Base-by-base conservation (phyloP, 192 early-diverging fungal species). In the Coemansia sp. region DNA sequence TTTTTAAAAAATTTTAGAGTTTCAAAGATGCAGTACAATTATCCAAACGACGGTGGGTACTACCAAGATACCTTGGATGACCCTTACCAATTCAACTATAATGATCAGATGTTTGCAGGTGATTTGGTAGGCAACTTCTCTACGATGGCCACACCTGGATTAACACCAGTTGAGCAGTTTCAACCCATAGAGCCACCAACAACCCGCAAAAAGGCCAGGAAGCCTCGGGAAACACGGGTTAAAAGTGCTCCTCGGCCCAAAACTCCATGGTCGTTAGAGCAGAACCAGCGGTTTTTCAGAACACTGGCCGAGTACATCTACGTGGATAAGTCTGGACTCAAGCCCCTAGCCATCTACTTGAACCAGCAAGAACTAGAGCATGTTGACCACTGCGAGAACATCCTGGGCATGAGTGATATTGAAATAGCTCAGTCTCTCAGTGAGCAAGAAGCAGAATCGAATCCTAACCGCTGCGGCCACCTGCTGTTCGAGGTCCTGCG, bases 241-340 rank as follows among this genome's bases (percentile, higher is more conserved):
- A 47, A 55, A 7, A 39, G 21, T 5, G 47, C 21, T 19, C 10
- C 56, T 9, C 59, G 66, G 13, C 48, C 72, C 2, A 76, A 76
- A 53, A 76, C 72, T 0, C 62, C 66, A 0, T 76, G 72, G 72
- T 65, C 66, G 9, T 16, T 41, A 0, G 63, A 69, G 0, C 62
- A 70, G 20, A 76, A 69, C 62, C 35, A 28, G 16, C 50, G 26
- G 15, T 15, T 76, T n/a, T 76, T 76, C 50, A 50, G 63, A 1
- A 47, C 51, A 6, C 65, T 76, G 72, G 72, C 72, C 33, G 72
- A 76, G 67, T 76, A 76, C 60, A 76, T 69, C 5, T 69, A 70
- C 20, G 59, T 70, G 18, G 67, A 76, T 54, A 61, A 65, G 47
- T 28, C 55, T 11, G 72, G 72, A 11, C 43, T 76, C n/a, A 62